Percentiles rank a stretch among this genome's conserved stretches.
Conservation (phyloP, 257 asterid species). For the Solanum chiquidenum region DNA sequence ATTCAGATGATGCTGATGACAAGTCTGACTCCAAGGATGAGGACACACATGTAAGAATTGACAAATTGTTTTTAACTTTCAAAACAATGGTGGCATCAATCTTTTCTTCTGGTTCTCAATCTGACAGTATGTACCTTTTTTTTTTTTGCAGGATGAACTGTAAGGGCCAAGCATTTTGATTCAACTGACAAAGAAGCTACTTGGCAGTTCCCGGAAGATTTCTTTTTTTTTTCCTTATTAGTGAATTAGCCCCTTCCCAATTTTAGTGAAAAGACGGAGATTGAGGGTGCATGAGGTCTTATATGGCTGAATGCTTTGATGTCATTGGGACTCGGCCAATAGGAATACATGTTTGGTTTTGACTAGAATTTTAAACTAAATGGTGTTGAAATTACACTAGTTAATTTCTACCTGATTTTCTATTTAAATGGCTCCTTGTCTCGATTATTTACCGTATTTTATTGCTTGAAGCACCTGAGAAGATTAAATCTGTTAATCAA, state of each 20-base stretch:
- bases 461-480: neutral
- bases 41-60: constrained; percentile 41
- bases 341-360: neutral
- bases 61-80: neutral
- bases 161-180: constrained; percentile 15
- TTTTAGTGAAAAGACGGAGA: constrained; percentile 11
- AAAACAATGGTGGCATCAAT: neutral
- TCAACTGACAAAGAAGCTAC: constrained; percentile 3
- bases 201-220: constrained; percentile 4
- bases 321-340: constrained; percentile 4
- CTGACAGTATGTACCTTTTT: neutral
- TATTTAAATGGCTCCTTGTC: neutral
- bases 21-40: constrained; percentile 33
- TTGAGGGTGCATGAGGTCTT: constrained; percentile 22
- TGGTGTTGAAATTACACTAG: neutral
- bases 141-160: constrained; percentile 66
- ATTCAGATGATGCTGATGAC: constrained; percentile 26
- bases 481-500: neutral
- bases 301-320: constrained; percentile 10
- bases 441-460: neutral
- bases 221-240: neutral
- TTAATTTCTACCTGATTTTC: neutral
- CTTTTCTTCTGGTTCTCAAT: neutral
- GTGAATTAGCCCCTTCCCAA: constrained; percentile 5
- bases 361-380: neutral